phyloP scores from a whole-genome alignment of 305 asterid species.

The Plantago coronopus region DNA sequence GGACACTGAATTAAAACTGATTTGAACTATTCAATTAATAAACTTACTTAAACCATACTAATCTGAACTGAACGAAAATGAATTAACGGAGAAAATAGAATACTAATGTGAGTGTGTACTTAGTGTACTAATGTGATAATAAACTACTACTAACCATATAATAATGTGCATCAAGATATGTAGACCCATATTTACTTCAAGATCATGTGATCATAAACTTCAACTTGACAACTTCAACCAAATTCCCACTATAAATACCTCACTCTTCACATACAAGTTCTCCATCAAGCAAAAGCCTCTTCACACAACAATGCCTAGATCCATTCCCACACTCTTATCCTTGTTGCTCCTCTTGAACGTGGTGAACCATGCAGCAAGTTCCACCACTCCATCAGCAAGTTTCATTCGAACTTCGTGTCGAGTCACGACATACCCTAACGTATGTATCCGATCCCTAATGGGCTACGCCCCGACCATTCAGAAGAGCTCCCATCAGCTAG shows the following conservation, averaged over 20 bases:
- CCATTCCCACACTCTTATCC: conserved; percentile 8
- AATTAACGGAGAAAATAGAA: no score
- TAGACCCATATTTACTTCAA: conserved; percentile 23
- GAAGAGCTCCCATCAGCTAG: conserved; percentile 45
- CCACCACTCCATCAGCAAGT: conserved; percentile 26
- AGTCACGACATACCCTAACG: conserved; percentile 48
- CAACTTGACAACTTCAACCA: background rate
- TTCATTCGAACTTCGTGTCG: conserved; percentile 63
- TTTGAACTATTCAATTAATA: no score
- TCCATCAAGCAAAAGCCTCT: background rate
- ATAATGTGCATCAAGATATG: background rate
- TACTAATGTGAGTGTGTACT: no score
- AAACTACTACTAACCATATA: no score
- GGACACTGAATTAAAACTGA: no score
- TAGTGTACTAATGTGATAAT: no score
- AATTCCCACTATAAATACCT: conserved; percentile 18
- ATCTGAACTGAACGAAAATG: no score
- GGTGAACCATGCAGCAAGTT: no score
- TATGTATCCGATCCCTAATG: conserved; percentile 57
- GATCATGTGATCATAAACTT: conserved; percentile 23
- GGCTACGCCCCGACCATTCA: conserved; percentile 45
- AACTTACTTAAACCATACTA: no score
- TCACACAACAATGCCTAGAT: conserved; percentile 24
- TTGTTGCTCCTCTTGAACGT: conserved; percentile 14
- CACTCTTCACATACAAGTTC: background rate